Evolutionary conservation across 495 filamentous ascomycete species (phyloP).

Genomic region (Neurospora sp.): DNA sequence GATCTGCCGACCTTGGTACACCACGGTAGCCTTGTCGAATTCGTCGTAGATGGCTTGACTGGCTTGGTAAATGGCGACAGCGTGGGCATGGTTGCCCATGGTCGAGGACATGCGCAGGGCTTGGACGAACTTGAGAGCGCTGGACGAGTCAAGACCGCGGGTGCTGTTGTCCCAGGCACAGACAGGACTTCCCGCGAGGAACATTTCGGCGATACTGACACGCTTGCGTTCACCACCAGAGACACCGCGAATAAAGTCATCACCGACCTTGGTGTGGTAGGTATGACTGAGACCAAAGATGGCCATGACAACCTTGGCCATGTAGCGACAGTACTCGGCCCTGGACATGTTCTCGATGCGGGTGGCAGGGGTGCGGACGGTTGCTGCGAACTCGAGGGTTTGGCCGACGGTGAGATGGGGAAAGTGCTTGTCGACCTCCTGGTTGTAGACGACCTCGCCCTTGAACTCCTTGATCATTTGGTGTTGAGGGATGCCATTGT

Average conservation of each 20-base stretch:
- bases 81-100: constrained; percentile 33
- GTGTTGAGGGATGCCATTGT: constrained; percentile 25
- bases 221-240: constrained; percentile 49
- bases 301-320: constrained; percentile 61
- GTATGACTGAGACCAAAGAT: constrained; percentile 55
- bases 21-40: constrained; percentile 52
- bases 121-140: constrained; percentile 36
- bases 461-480: constrained; percentile 45
- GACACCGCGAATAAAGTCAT: constrained; percentile 66
- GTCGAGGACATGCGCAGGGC: constrained; percentile 33
- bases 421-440: constrained; percentile 46
- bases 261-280: constrained; percentile 69
- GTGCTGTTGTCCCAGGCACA: constrained; percentile 47
- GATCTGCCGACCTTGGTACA: constrained; percentile 57
- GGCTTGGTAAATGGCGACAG: constrained; percentile 65
- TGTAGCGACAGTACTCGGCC: constrained; percentile 53
- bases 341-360: constrained; percentile 51
- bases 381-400: constrained; percentile 53
- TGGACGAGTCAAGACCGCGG: constrained; percentile 42
- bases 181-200: constrained; percentile 36
- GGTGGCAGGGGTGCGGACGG: constrained; percentile 53
- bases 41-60: constrained; percentile 57
- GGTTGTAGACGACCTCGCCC: constrained; percentile 39
- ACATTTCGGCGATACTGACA: constrained; percentile 44
- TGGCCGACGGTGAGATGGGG: constrained; percentile 58